These are phyloP conservation scores for Camellia japonica DNA, from an alignment of 148 eudicot species.

Conservation along the genomic window DNA sequence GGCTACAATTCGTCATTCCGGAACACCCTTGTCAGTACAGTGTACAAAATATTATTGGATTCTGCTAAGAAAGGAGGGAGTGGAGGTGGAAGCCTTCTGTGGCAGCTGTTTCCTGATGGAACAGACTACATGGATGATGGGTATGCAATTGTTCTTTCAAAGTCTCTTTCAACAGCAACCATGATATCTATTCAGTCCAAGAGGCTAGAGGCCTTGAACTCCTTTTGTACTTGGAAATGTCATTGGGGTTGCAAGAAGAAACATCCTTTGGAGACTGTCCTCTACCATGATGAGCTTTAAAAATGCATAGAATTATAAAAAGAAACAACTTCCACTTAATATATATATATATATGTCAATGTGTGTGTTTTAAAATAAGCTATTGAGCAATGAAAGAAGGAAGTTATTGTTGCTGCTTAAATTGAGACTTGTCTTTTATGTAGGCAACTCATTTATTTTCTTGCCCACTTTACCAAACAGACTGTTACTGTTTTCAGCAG, in stretches of 20 bases:
- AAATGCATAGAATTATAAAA: conserved; percentile 25
- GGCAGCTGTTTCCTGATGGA: conserved; percentile 86
- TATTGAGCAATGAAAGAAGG: not conserved
- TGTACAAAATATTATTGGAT: conserved; percentile 42
- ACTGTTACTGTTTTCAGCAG: too few relatives aligned
- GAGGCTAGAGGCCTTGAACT: conserved; percentile 48
- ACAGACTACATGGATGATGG: conserved; percentile 81
- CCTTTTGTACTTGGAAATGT: conserved; percentile 54
- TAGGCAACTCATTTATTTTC: too few relatives aligned
- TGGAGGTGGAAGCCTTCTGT: conserved; percentile 71
- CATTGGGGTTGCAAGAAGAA: conserved; percentile 73
- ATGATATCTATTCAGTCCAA: conserved; percentile 59
- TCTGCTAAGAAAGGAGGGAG: conserved; percentile 75
- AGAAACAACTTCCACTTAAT: not conserved
- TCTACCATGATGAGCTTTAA: conserved; percentile 34
- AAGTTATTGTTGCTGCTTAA: not conserved
- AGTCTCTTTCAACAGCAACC: conserved; percentile 47
- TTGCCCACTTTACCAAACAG: too few relatives aligned
- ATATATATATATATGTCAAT: not conserved
- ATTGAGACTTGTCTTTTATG: too few relatives aligned
- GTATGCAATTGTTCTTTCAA: conserved; percentile 61
- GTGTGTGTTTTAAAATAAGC: not conserved
- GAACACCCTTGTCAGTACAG: conserved; percentile 44
- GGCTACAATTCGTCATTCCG: conserved; percentile 63
- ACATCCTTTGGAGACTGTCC: conserved; percentile 12